Evolutionary conservation across 2,329 filamentous ascomycete species (phyloP).

Genomic region (Scleromitrula shiraiana): DNA sequence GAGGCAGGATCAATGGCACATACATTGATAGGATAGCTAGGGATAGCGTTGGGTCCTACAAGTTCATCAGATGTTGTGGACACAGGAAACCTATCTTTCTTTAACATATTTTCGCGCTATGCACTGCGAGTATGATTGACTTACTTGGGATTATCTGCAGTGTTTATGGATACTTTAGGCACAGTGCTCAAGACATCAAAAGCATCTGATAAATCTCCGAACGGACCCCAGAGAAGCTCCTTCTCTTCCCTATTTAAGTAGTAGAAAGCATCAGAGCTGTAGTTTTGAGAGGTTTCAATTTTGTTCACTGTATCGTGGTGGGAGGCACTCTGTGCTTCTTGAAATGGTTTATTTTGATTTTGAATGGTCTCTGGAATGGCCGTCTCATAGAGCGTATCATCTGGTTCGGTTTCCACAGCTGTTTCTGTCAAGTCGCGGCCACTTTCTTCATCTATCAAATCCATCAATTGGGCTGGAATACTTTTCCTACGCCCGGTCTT

Average conservation of each 20-base stretch:
- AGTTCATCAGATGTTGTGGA: too few relatives aligned
- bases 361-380: neutral
- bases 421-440: neutral
- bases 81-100: too few relatives aligned
- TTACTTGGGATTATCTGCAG: neutral
- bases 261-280: neutral
- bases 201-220: neutral
- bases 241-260: neutral
- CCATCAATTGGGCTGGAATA: too few relatives aligned
- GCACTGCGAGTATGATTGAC: too few relatives aligned
- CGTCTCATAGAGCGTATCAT: too few relatives aligned
- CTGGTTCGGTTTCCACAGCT: too few relatives aligned
- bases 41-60: too few relatives aligned
- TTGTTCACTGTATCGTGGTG: neutral
- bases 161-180: neutral
- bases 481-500: slow-evolving; percentile 13
- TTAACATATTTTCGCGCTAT: too few relatives aligned
- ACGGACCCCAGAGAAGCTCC: neutral
- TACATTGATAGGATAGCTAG: too few relatives aligned
- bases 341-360: too few relatives aligned
- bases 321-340: too few relatives aligned
- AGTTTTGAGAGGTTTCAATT: neutral
- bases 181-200: neutral
- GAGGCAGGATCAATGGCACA: too few relatives aligned
- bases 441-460: neutral